Base-by-base conservation (phyloP, 2,329 filamentous ascomycete species). In the Scytalidium sp. region DNA sequence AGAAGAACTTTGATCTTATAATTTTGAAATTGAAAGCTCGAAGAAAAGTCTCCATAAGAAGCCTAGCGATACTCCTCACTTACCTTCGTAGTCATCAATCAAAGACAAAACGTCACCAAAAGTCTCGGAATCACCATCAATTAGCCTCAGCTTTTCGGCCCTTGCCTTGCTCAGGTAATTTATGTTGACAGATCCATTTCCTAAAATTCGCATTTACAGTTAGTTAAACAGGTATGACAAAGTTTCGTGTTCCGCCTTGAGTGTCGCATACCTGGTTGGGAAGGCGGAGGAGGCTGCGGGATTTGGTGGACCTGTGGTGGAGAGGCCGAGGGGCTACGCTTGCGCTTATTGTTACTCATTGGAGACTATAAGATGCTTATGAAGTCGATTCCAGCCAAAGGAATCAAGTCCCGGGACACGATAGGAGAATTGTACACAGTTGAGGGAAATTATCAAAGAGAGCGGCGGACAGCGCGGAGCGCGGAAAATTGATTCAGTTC, bases 21-120 rank as follows among this genome's bases (percentile, higher is more conserved):
- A n/a, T n/a, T n/a, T n/a, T n/a, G n/a, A n/a, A n/a, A n/a, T n/a
- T n/a, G n/a, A n/a, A n/a, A n/a, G n/a, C n/a, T 42, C 39, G 17
- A 23, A 19, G 32, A 43, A 21, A 40, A 21, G 47, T 27, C 41
- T 48, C 64, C 51, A 20, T 13, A 10, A 21, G 15, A 11, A 45
- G 19, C n/a, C n/a, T n/a, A n/a, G n/a, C n/a, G n/a, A n/a, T n/a
- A n/a, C n/a, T n/a, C n/a, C n/a, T n/a, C n/a, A 58, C 60, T 41
- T 64, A 80, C 79, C 77, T 72, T 92, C 89, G 68, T 96, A 96
- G 59, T 91, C 85, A 63, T 80, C 79, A 51, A 96, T 81, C 54
- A 92, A 76, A 39, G 80, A 75, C 43, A 94, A 70, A 48, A 94
- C 82, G 58, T 88, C 85, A 11, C 82, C 79, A 61, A 96, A 87